Conservation (phyloP, 169 alveolate species). For the Neospora caninum region DNA sequence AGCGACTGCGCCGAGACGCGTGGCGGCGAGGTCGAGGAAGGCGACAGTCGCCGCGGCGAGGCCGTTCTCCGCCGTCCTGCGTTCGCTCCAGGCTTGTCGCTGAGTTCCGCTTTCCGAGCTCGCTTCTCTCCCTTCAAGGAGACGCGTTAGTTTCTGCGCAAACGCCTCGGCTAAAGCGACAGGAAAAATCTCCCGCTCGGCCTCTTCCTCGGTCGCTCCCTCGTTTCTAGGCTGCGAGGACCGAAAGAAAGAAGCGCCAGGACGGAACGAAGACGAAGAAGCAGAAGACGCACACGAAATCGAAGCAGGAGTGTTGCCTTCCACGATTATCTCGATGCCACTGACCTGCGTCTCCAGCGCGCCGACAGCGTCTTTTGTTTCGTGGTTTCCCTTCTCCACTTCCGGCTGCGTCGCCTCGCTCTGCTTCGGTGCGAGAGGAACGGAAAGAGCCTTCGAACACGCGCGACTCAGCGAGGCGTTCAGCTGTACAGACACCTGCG, state of each 20-base stretch:
- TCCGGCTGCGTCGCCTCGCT: too few relatives aligned
- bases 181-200: neutral
- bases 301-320: neutral
- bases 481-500: neutral
- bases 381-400: too few relatives aligned
- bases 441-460: neutral
- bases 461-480: neutral
- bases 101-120: neutral
- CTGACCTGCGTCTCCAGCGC: too few relatives aligned
- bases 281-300: neutral
- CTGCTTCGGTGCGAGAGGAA: neutral
- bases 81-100: neutral
- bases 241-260: too few relatives aligned
- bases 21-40: neutral
- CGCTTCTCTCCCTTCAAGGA: neutral
- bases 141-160: neutral
- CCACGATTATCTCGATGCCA: neutral
- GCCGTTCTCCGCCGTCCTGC: neutral
- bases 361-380: too few relatives aligned
- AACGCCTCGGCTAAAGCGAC: neutral
- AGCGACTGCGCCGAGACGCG: slow-evolving; percentile 11
- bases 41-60: neutral
- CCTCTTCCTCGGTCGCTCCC: neutral
- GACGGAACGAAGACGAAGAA: neutral
- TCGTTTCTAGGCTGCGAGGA: neutral